Conservation (phyloP, 179 eudicot genomes). For the Patellifolia procumbens region DNA sequence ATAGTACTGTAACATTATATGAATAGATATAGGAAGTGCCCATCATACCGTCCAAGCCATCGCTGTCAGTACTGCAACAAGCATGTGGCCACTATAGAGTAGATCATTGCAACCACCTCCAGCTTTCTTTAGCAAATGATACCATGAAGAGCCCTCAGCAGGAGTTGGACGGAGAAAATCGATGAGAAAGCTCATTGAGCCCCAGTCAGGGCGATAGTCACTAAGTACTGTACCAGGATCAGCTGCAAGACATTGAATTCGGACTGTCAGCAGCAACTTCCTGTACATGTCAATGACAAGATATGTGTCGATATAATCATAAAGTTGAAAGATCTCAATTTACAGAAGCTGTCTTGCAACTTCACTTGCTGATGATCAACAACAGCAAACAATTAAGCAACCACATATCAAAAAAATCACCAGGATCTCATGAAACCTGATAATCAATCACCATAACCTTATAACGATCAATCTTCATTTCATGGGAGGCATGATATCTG, state of each 20-base stretch:
- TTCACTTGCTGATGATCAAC: neutral
- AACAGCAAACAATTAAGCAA: neutral
- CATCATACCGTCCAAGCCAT: constrained; percentile 97
- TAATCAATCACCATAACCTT: neutral
- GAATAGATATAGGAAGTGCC: neutral
- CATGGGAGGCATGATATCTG: neutral
- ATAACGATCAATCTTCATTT: neutral
- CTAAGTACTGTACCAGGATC: constrained; percentile 42
- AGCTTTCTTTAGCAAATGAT: constrained; percentile 77
- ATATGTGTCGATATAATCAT: neutral
- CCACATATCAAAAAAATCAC: neutral
- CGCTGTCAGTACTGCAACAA: constrained; percentile 90
- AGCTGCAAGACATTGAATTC: constrained; percentile 44
- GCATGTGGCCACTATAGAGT: constrained; percentile 95
- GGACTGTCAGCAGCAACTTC: constrained; percentile 15
- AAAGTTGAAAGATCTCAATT: constrained; percentile 6
- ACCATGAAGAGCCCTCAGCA: constrained; percentile 75
- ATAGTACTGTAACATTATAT: neutral
- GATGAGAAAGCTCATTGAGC: constrained; percentile 76
- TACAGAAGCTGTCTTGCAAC: neutral
- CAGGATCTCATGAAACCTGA: neutral
- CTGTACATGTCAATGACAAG: constrained; percentile 7
- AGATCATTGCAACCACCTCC: constrained; percentile 99
- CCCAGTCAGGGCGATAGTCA: constrained; percentile 91
- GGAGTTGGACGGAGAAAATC: constrained; percentile 79